These are phyloP conservation scores for Huntiella moniliformis DNA, from an alignment of 2,329 filamentous ascomycete genomes.

Conservation along the genomic window DNA sequence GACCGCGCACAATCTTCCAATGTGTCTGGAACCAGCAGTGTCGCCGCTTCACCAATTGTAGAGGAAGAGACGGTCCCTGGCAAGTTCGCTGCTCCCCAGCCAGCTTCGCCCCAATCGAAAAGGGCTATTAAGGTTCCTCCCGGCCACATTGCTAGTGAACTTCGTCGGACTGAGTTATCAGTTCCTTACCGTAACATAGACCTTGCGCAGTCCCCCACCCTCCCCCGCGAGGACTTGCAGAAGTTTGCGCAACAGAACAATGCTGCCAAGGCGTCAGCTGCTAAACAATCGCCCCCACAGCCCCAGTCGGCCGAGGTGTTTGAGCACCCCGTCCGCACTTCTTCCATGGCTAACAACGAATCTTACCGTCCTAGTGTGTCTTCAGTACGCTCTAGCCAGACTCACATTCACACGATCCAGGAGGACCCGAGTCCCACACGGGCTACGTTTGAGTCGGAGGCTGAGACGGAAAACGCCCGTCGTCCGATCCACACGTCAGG, in stretches of 20 bases:
- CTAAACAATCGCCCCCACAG: slow-evolving; percentile 2
- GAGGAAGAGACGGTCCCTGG: slow-evolving; percentile 26
- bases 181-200: slow-evolving; percentile 2
- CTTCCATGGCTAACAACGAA: slow-evolving; percentile 5
- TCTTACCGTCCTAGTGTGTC: slow-evolving; percentile 5
- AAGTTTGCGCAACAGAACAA: slow-evolving; percentile 3
- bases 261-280: neutral
- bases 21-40: slow-evolving; percentile 18
- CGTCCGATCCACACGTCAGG: slow-evolving; percentile 29
- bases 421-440: slow-evolving; percentile 11
- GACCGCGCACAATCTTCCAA: slow-evolving; percentile 26
- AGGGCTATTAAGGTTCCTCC: neutral
- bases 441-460: neutral
- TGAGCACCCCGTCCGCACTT: neutral
- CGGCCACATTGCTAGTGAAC: neutral
- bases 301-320: neutral
- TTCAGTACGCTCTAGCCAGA: slow-evolving; percentile 4
- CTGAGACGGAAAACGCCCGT: slow-evolving; percentile 6
- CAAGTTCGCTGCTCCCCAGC: slow-evolving; percentile 9
- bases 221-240: slow-evolving; percentile 8
- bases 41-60: slow-evolving; percentile 18
- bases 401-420: slow-evolving; percentile 10
- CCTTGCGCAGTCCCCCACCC: slow-evolving; percentile 9
- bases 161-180: slow-evolving; percentile 5
- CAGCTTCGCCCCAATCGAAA: neutral